Base-by-base conservation (phyloP, 805 yeast species). In the Ogataea salicorniae region DNA sequence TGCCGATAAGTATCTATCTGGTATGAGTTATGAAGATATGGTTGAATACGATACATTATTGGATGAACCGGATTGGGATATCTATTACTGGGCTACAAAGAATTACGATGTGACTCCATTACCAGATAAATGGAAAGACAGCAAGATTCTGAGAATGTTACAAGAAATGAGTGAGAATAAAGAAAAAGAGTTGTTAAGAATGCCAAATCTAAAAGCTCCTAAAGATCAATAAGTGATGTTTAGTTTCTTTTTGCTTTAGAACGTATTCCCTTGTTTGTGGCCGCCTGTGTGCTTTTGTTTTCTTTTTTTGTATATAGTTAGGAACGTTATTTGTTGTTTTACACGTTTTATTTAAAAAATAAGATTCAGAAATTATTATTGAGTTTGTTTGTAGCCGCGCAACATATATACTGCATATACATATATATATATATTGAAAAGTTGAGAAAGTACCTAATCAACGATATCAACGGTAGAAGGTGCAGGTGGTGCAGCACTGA, bases 51-150 rank as follows among this genome's bases (percentile, higher is more conserved):
- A 92, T 61, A 63, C 74, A 48, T 68, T 94, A 48, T 74, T 94
- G 62, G 95, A 94, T 66, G 95, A 92, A 67, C 80, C 92, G n/a
- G 99, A 94, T 67, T 94, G 99, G 99, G 99, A 94, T 67, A 91
- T 94, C 51, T 94, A 88, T 67, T 94, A 94, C 71, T 92, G 99
- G 99, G 96, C 95, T 23, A 89, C 97, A 2, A 80, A 79, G 55
- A 88, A 91, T 64, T 87, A 70, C 59, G 81, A 79, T 34, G 81
- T 87, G 17, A 87, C 91, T 41, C 95, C 96, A 14, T 73, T 92
- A 53, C 97, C 98, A 15, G 89, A 86, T 37, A 78, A 79, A 61
- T 94, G 96, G 96, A 74, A 81, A 62, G 62, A 84, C 49, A 79
- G 87, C 13, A 70, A 76, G 56, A 71, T 92, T 37, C 73, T 92